phyloP scores from a whole-genome alignment of 2,329 filamentous ascomycete species.

The Xylariales sp. region DNA sequence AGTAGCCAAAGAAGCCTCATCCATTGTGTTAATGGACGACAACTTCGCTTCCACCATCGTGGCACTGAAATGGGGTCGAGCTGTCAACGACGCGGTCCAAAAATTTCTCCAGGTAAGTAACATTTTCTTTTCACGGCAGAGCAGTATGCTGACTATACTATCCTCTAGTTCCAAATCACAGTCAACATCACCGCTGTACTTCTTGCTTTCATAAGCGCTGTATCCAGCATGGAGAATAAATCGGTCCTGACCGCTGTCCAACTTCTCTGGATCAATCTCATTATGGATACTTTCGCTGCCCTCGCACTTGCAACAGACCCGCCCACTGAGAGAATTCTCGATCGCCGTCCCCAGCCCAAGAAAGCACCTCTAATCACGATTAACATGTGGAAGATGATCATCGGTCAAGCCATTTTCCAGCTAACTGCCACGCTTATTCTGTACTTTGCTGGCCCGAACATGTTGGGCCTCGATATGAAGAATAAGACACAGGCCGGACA shows the following conservation, averaged over 20 bases:
- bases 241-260: constrained; percentile 63
- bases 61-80: constrained; percentile 63
- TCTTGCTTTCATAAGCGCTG: constrained; percentile 60
- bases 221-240: constrained; percentile 48
- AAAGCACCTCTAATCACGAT: constrained; percentile 68
- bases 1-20: constrained; percentile 64
- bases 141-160: constrained; percentile 6
- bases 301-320: constrained; percentile 62
- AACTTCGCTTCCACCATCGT: constrained; percentile 64
- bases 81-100: constrained; percentile 63
- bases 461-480: constrained; percentile 45
- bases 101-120: constrained; percentile 56
- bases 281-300: constrained; percentile 66
- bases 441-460: constrained; percentile 54
- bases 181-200: constrained; percentile 66
- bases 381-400: constrained; percentile 65
- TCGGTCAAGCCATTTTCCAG: constrained; percentile 57
- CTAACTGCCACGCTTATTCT: constrained; percentile 53
- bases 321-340: constrained; percentile 51
- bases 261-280: constrained; percentile 64
- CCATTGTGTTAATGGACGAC: constrained; percentile 63
- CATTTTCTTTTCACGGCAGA: neutral
- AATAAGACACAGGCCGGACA: constrained; percentile 35
- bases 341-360: constrained; percentile 53
- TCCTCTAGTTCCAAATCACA: constrained; percentile 56